Base-by-base conservation (phyloP, 2,329 filamentous ascomycete genomes). In the Fonsecaea pedrosoi region DNA sequence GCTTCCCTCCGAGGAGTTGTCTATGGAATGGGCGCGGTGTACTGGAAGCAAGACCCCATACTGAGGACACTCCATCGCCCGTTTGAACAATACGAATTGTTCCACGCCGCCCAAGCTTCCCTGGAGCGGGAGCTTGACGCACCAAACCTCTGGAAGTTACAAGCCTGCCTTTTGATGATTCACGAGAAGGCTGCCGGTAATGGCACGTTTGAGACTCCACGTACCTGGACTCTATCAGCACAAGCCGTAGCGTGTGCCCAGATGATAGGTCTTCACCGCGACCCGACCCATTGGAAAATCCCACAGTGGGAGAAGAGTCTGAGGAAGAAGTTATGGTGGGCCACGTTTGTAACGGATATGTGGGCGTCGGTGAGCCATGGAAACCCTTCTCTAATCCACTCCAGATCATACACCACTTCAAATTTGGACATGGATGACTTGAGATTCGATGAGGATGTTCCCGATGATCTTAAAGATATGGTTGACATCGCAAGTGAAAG, bases 341-440 rank as follows among this genome's bases (percentile, higher is more conserved):
- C 78, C 0, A 77, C 77, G 0, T 82, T 78, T 54, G 69, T 78
- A 3, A 75, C 78, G 0, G 82, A 84, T 62, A 77, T 77, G 34
- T 84, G 82, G 82, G 79, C 81, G 1, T 77, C 81, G 1, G 75
- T 83, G 34, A 80, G 79, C 42, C 81, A 83, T 64, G 82, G 82
- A 0, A 82, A 82, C 56, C 81, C 82, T 3, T 80, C 81, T 1
- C 81, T 83, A 67, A 79, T 84, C 32, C 76, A 76, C 56, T 68
- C 69, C 2, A 75, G 74, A 2, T 80, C 81, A 0, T 83, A 80
- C 61, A 79, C 77, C 55, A 84, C 82, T 0, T 65, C 74, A 0
- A 71, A 75, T 2, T 75, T 78, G 6, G 73, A 75, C 5, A 76
- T 82, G 70, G 80, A 82, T 1, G 82, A 84, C 67, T 60, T 83